Base-by-base conservation (phyloP, 2,329 filamentous ascomycete species). In the Diplodia corticola region DNA sequence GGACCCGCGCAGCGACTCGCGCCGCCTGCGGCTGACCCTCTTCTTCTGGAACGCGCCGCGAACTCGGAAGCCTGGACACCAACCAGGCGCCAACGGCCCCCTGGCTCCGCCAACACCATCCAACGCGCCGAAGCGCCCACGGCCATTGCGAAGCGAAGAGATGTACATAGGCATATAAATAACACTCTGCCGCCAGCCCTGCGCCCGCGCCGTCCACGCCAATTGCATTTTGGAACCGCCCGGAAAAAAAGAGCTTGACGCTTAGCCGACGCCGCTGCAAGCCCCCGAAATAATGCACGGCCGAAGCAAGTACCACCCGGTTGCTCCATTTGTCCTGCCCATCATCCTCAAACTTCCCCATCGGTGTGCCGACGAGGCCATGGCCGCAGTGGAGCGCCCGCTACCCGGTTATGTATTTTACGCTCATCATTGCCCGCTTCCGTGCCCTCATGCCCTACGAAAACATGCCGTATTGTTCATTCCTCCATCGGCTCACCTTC, bases 401-500 rank as follows among this genome's bases (percentile, higher is more conserved):
- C 57, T 44, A 49, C 22, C 44, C 44, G 48, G 44, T 49, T 46
- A 26, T 61, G 17, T 59, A 44, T 48, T 50, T 49, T 49, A 10
- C 57, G 57, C 57, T 35, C 44, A 15, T 61, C 57, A 13, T 44
- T 26, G 37, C 28, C 55, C 40, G 22, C 4, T 44, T 17, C 49
- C 33, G 49, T 54, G n/a, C 50, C 26, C 46, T 22, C 60, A 37
- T 22, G 59, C 48, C 55, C 48, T 35, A 26, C 50, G 57, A 33
- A 61, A 49, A 64, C 35, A 40, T 28, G 22, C 49, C 48, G 15
- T 63, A 33, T 50, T 67, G 64, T 73, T 57, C 69, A 70, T 50
- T 74, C 73, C 67, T 73, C 68, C 76, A 77, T 77, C 49, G 75
- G 72, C 40, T 75, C 70, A 60, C 72, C 66, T 48, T 71, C 44